phyloP scores from a whole-genome alignment of 1,284 basidiomycete genomes.

The Tilletia indica region DNA sequence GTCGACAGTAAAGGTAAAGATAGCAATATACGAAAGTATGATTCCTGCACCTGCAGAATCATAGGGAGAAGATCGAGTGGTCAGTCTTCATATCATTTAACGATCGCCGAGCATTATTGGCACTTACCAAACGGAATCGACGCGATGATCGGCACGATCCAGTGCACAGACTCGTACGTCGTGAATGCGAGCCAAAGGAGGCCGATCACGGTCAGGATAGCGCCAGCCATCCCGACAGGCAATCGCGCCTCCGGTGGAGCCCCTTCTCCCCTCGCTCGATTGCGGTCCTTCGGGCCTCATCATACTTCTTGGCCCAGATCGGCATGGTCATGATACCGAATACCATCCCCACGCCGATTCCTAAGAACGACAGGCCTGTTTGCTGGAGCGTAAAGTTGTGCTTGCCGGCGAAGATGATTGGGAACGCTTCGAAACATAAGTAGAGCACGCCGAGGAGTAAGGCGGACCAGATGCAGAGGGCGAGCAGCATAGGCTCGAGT shows the following conservation, averaged over 20 bases:
- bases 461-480: slow-evolving; percentile 56
- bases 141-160: slow-evolving; percentile 25
- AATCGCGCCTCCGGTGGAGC: slow-evolving; percentile 21
- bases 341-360: slow-evolving; percentile 70
- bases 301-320: slow-evolving; percentile 63
- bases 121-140: slow-evolving; percentile 6
- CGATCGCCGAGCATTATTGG: neutral
- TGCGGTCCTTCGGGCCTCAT: slow-evolving; percentile 28
- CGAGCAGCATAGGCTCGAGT: slow-evolving; percentile 27
- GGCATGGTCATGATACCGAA: slow-evolving; percentile 64
- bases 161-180: slow-evolving; percentile 24
- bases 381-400: slow-evolving; percentile 59
- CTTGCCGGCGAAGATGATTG: slow-evolving; percentile 29
- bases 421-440: slow-evolving; percentile 70
- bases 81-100: no score
- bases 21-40: slow-evolving; percentile 18
- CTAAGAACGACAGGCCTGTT: slow-evolving; percentile 70
- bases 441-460: slow-evolving; percentile 74
- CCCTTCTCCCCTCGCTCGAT: slow-evolving; percentile 29
- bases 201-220: slow-evolving; percentile 20
- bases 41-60: slow-evolving; percentile 57
- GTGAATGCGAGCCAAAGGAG: slow-evolving; percentile 29
- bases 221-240: slow-evolving; percentile 20
- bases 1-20: slow-evolving; percentile 26
- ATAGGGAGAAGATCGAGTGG: neutral